Percentiles rank a stretch among this genome's conserved stretches.
Evolutionary conservation across 768 basidiomycete genomes (phyloP).

Genomic region (Zangia roseola): DNA sequence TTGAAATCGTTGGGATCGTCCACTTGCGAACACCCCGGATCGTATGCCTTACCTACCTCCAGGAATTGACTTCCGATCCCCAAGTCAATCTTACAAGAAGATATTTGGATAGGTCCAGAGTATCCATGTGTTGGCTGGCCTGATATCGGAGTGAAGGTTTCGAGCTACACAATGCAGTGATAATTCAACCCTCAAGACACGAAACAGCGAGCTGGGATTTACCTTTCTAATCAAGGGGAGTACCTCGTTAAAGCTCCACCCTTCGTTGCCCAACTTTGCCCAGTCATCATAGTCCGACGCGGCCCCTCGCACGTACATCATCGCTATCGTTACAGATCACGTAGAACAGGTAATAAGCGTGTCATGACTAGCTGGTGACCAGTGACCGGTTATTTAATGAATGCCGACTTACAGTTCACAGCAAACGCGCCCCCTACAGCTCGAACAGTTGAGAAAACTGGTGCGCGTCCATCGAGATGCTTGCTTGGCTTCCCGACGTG

Average conservation of each 20-base stretch:
- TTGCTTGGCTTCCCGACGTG: too few relatives aligned
- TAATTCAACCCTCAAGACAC: too few relatives aligned
- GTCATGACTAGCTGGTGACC: too few relatives aligned
- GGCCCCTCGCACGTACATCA: slow-evolving; percentile 20
- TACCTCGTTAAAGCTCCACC: slow-evolving; percentile 24
- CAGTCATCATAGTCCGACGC: slow-evolving; percentile 29
- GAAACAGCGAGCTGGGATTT: background rate
- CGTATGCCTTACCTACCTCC: slow-evolving; percentile 43
- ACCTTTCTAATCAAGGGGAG: slow-evolving; percentile 28
- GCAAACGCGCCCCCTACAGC: too few relatives aligned
- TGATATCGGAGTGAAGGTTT: slow-evolving; percentile 33
- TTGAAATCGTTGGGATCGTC: slow-evolving; percentile 49
- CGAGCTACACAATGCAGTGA: slow-evolving; percentile 3
- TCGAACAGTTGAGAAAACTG: too few relatives aligned
- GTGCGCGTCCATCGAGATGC: too few relatives aligned
- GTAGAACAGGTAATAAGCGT: too few relatives aligned
- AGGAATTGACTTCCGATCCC: slow-evolving; percentile 43
- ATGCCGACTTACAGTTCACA: too few relatives aligned
- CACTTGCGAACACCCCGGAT: slow-evolving; percentile 42
- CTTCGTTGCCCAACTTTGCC: slow-evolving; percentile 17
- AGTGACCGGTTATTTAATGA: too few relatives aligned
- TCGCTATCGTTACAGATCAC: background rate
- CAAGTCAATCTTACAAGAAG: slow-evolving; percentile 10
- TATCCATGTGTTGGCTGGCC: slow-evolving; percentile 34
- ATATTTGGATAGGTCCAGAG: slow-evolving; percentile 29